Evolutionary conservation across 2,329 filamentous ascomycete genomes (phyloP).

Genomic region (Fusarium sp.): DNA sequence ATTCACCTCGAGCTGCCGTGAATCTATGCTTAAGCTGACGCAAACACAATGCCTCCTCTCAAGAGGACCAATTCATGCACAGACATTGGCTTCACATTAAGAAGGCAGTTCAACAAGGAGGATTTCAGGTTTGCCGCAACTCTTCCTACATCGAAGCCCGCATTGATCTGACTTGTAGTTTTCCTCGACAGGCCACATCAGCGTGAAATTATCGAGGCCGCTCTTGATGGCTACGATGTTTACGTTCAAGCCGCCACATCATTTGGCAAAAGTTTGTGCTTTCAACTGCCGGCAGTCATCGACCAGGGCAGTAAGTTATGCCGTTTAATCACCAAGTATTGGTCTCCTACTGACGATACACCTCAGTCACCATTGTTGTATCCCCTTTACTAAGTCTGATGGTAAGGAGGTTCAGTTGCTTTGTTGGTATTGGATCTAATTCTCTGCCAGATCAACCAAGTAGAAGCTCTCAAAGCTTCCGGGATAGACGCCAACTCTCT

Average conservation of each 20-base stretch:
- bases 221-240: slow-evolving; percentile 86
- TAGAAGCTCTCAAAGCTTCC: slow-evolving; percentile 79
- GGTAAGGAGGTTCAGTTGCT: slow-evolving; percentile 60
- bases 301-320: slow-evolving; percentile 81
- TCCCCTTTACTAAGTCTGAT: slow-evolving; percentile 91
- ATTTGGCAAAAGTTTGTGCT: slow-evolving; percentile 94
- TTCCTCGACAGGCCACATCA: slow-evolving; percentile 76
- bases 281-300: slow-evolving; percentile 89
- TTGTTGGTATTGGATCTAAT: slow-evolving; percentile 21
- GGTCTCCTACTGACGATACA: slow-evolving; percentile 30
- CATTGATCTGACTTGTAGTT: slow-evolving; percentile 1
- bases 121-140: slow-evolving; percentile 72
- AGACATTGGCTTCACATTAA: slow-evolving; percentile 81
- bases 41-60: slow-evolving; percentile 55
- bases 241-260: slow-evolving; percentile 92
- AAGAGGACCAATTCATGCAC: slow-evolving; percentile 62
- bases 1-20: slow-evolving; percentile 4
- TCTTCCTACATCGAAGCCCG: neutral
- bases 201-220: slow-evolving; percentile 86
- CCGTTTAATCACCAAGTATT: neutral
- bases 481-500: slow-evolving; percentile 86
- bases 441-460: slow-evolving; percentile 82
- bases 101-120: slow-evolving; percentile 78
- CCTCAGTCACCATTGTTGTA: slow-evolving; percentile 85
- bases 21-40: slow-evolving; percentile 17